Evolutionary conservation across 2,329 filamentous ascomycete species (phyloP).

Genomic region (Arthrobotrys pseudoclavata): DNA sequence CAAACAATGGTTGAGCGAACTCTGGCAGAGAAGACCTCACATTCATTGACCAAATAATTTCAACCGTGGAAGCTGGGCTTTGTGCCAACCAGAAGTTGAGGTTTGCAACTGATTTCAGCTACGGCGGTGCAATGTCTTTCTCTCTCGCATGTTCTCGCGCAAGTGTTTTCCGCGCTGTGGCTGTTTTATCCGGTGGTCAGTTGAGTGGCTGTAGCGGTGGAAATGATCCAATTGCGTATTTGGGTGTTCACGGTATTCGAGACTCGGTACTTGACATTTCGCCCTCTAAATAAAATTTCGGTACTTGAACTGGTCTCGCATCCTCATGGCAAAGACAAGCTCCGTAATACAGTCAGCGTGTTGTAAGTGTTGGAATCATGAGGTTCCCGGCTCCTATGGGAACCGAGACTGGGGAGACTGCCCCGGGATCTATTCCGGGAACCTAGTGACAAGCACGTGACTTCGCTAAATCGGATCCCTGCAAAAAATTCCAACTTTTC

Average conservation of each 20-base stretch:
- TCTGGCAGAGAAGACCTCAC: slow-evolving; percentile 67
- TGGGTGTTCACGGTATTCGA: slow-evolving; percentile 66
- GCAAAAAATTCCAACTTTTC: slow-evolving; percentile 54
- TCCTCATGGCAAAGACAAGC: too few relatives aligned
- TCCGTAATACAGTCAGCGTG: slow-evolving; percentile 63
- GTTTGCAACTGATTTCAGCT: slow-evolving; percentile 69
- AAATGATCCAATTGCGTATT: slow-evolving; percentile 66
- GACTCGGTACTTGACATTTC: slow-evolving; percentile 66
- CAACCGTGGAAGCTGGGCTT: slow-evolving; percentile 66
- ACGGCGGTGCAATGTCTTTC: slow-evolving; percentile 68
- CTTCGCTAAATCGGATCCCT: slow-evolving; percentile 45
- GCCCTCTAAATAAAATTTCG: too few relatives aligned
- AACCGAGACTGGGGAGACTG: too few relatives aligned
- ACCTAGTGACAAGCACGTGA: not conserved
- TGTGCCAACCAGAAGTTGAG: slow-evolving; percentile 67
- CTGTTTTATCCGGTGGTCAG: slow-evolving; percentile 65
- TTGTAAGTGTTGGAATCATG: not conserved
- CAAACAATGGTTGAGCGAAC: slow-evolving; percentile 68
- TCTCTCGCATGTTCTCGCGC: slow-evolving; percentile 67
- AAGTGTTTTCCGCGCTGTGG: slow-evolving; percentile 66
- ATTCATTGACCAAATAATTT: slow-evolving; percentile 67
- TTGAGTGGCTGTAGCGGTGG: slow-evolving; percentile 66
- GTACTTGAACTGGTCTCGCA: too few relatives aligned
- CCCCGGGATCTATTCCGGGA: not conserved
- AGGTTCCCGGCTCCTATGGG: too few relatives aligned